Conservation (phyloP, 257 asterid genomes). For the Paraleonurus japonicus region DNA sequence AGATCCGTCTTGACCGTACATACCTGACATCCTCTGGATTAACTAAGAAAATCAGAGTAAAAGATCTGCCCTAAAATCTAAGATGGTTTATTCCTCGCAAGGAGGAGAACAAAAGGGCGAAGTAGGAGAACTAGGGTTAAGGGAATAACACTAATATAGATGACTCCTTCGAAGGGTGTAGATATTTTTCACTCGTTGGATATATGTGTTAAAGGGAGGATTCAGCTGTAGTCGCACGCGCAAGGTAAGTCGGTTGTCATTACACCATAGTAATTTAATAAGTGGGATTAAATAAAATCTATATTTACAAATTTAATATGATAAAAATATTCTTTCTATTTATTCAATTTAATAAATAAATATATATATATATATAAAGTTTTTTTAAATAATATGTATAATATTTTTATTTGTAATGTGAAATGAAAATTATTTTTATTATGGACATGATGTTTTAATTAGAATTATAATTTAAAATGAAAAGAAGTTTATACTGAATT, state of each 20-base stretch:
- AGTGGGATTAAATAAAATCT: too few relatives aligned
- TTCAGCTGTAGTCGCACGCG: slow-evolving; percentile 24
- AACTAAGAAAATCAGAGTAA: slow-evolving; percentile 2
- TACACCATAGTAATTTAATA: too few relatives aligned
- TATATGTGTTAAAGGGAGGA: background rate
- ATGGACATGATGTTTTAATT: too few relatives aligned
- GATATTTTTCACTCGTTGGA: slow-evolving; percentile 20
- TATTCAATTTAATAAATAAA: too few relatives aligned
- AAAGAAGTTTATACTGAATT: too few relatives aligned
- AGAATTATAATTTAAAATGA: too few relatives aligned
- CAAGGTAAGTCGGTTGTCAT: background rate
- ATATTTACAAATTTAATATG: too few relatives aligned
- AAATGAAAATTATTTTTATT: too few relatives aligned
- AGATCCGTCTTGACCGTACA: slow-evolving; percentile 84
- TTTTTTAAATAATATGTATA: too few relatives aligned
- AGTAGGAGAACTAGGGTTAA: slow-evolving; percentile 34
- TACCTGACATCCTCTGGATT: slow-evolving; percentile 38
- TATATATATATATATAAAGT: too few relatives aligned
- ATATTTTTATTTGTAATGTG: too few relatives aligned
- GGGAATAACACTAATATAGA: slow-evolving; percentile 10
- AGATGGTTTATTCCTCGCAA: background rate
- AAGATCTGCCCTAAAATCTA: background rate
- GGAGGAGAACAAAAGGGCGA: background rate
- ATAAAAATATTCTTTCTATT: too few relatives aligned
- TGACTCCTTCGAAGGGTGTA: slow-evolving; percentile 9